phyloP scores from a whole-genome alignment of 2,329 filamentous ascomycete species.

The Alternaria burnsii region DNA sequence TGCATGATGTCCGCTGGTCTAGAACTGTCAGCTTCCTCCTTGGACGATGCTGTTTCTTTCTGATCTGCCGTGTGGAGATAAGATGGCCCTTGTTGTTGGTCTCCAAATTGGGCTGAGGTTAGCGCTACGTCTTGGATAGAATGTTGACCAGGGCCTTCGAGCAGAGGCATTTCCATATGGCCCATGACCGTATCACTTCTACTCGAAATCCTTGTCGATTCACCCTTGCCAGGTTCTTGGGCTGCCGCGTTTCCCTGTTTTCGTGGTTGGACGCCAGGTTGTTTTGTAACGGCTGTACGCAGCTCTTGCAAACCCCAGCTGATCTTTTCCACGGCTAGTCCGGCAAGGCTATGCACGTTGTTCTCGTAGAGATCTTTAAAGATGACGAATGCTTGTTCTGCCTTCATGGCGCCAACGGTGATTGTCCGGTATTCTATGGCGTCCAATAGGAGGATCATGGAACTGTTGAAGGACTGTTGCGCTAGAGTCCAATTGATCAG shows the following conservation, averaged over 20 bases:
- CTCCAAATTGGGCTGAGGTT: neutral
- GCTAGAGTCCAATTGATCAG: conserved; percentile 60
- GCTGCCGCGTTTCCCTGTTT: conserved; percentile 10
- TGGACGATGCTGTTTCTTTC: neutral
- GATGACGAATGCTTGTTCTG: conserved; percentile 53
- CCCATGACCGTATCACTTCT: conserved; percentile 56
- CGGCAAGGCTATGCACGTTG: conserved; percentile 56
- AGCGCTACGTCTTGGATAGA: conserved; percentile 45
- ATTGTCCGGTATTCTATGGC: conserved; percentile 54
- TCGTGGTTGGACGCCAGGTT: conserved; percentile 12
- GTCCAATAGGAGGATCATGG: conserved; percentile 59
- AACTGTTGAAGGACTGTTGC: conserved; percentile 61
- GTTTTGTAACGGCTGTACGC: conserved; percentile 19
- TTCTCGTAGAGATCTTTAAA: conserved; percentile 55
- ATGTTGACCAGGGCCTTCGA: conserved; percentile 58
- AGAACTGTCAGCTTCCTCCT: conserved; percentile 11
- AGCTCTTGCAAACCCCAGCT: conserved; percentile 42
- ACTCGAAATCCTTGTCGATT: conserved; percentile 17
- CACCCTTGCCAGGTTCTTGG: conserved; percentile 21
- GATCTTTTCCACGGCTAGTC: conserved; percentile 54
- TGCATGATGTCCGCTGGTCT: conserved; percentile 31
- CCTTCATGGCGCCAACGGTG: conserved; percentile 35
- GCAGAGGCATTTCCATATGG: conserved; percentile 57
- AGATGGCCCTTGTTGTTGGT: conserved; percentile 22
- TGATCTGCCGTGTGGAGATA: neutral